Conservation (phyloP, 225 moss, liverwort and hornwort genomes). For the Lunularia cruciata region DNA sequence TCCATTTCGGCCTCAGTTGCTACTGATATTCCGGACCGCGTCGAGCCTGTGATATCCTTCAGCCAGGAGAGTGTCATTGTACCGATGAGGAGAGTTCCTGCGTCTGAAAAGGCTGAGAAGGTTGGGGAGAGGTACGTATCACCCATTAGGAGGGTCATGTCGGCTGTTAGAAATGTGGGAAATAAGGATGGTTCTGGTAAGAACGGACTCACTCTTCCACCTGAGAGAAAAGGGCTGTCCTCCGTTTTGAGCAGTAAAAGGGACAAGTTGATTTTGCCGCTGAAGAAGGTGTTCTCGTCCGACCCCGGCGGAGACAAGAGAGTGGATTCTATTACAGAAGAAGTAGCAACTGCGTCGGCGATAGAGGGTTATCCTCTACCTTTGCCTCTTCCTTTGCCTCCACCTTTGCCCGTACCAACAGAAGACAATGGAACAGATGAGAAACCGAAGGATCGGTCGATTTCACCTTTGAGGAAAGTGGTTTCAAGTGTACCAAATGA, state of each 20-base stretch:
- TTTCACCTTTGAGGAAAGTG: constrained; percentile 37
- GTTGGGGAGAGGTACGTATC: not conserved
- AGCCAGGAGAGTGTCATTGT: not conserved
- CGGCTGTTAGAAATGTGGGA: not conserved
- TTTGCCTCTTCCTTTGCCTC: not conserved
- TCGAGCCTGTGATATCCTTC: not conserved
- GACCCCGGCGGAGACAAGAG: constrained; percentile 20
- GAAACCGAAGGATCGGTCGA: constrained; percentile 24
- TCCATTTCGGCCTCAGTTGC: not conserved
- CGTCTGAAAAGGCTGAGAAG: not conserved
- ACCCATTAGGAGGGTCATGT: constrained; percentile 21
- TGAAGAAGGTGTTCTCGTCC: constrained; percentile 28
- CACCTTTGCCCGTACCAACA: not conserved
- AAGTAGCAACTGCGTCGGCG: not conserved
- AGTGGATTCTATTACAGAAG: not conserved
- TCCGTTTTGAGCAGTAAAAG: constrained; percentile 35
- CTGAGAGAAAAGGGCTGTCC: constrained; percentile 31
- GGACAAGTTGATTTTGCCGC: constrained; percentile 26
- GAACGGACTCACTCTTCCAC: constrained; percentile 13
- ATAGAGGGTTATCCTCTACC: not conserved
- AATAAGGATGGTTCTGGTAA: constrained; percentile 9
- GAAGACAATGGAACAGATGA: constrained; percentile 19
- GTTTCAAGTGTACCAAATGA: constrained; percentile 28
- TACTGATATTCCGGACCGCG: not conserved
- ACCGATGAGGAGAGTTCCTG: constrained; percentile 6